phyloP scores from a whole-genome alignment of 1,284 basidiomycete species.

The Ustilago bromivora region DNA sequence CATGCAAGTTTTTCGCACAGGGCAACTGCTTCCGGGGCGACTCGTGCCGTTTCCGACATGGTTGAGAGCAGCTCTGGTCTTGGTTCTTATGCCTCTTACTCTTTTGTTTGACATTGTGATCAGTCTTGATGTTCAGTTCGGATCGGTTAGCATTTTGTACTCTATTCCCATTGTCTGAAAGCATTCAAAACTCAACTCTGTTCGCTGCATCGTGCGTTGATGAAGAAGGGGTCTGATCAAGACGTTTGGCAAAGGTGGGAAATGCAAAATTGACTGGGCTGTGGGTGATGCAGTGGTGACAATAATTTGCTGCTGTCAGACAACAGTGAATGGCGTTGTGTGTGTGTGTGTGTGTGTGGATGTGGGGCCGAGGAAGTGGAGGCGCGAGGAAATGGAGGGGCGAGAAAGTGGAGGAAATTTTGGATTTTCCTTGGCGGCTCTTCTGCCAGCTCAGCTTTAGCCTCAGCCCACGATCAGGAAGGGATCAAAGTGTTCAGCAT shows the following conservation, averaged over 20 bases:
- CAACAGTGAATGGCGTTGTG: no score
- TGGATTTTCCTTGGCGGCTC: background rate
- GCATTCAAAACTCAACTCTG: background rate
- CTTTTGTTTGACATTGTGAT: background rate
- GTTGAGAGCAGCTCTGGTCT: background rate
- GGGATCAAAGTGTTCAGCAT: no score
- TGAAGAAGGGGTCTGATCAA: background rate
- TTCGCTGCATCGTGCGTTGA: background rate
- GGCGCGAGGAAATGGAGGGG: background rate
- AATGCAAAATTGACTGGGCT: background rate
- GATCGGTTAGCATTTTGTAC: slow-evolving; percentile 3
- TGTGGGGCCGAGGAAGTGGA: background rate
- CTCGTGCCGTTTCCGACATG: slow-evolving; percentile 34
- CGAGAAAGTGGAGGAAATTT: slow-evolving; percentile 9
- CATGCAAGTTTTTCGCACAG: slow-evolving; percentile 40
- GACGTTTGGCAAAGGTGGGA: background rate
- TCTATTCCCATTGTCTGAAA: background rate
- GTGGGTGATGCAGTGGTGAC: slow-evolving; percentile 13
- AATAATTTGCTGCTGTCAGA: background rate
- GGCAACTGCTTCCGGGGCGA: slow-evolving; percentile 32
- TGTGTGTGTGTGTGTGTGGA: background rate
- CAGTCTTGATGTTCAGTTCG: background rate
- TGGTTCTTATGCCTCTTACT: background rate
- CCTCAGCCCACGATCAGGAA: no score
- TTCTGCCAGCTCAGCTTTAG: background rate